Evolutionary conservation across 2,329 filamentous ascomycete genomes (phyloP), one percentile per base, ranked within the genome.

Genomic region (Ceratocystis ficicola): DNA sequence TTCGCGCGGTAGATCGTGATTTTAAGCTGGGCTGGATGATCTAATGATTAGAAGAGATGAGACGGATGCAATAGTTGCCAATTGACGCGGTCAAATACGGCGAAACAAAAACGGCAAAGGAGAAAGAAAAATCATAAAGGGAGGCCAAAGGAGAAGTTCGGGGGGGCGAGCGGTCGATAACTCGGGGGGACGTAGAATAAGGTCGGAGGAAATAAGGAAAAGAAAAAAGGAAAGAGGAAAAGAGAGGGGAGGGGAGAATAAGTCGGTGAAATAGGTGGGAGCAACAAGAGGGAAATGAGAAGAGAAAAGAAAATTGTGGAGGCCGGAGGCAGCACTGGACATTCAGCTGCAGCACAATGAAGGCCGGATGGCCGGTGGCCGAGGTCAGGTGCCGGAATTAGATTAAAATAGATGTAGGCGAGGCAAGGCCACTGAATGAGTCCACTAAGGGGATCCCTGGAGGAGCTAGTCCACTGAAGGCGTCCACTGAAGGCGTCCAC

Each of bases 331-430:
- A 64, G 61, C 60, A 63, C 60, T 66, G 52, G 44, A 64, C 28
- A 68, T 65, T 67, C 50, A 50, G 50, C 48, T 36, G 41, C 50
- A 50, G 17, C 17, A 44, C 44, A 44, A 63, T 41, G 36, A 41
- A 12, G 66, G 46, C 66, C 66, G 66, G 66, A 68, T 68, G 66
- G 63, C 66, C 66, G 66, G 66, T 67, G 66, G 66, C 66, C 66
- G 66, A 65, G 66, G 64, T 66, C 66, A 68, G 66, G 60, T 68
- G 66, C 63, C 66, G 63, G 66, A 60, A 66, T 63, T 50, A 65
- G 64, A 44, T 55, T 61, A 57, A 46, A 57, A 55, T 17, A 57
- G 62, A 65, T 50, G 62, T 44, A 52, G 20, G 20, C 48, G 7
- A 50, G 48, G 8, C 48, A 3, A 20, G 22, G 15, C 55, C 36